phyloP scores from a whole-genome alignment of 164 flowering plant genomes.

The Paratinospora sagittata region DNA sequence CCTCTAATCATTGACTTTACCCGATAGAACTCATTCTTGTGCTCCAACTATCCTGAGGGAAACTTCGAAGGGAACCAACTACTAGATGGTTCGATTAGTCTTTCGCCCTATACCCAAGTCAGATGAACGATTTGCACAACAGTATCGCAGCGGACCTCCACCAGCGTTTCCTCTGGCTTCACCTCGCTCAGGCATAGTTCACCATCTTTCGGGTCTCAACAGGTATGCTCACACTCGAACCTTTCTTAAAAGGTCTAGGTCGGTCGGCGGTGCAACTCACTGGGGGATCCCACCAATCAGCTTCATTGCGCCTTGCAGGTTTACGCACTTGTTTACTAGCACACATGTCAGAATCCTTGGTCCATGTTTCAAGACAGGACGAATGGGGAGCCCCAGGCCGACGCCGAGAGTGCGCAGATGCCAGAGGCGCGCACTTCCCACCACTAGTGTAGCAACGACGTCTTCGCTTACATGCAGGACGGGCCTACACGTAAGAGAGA shows the following conservation, averaged over 20 bases:
- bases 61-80: slow-evolving; percentile 6
- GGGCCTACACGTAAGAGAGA: no score
- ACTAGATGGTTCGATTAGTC: slow-evolving; percentile 13
- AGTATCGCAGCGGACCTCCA: slow-evolving; percentile 26
- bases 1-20: no score
- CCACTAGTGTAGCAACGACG: slow-evolving; percentile 23
- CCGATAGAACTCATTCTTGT: no score
- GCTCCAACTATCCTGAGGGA: no score
- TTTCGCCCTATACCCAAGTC: neutral
- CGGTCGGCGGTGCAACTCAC: neutral
- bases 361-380: neutral
- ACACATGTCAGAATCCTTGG: slow-evolving; percentile 4
- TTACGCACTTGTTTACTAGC: slow-evolving; percentile 13
- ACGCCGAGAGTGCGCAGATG: neutral
- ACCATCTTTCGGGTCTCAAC: neutral
- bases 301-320: neutral
- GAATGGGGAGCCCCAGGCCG: neutral
- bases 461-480: no score
- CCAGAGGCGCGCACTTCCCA: neutral
- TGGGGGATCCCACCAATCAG: slow-evolving; percentile 4
- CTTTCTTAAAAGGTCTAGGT: neutral
- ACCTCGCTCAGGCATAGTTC: neutral
- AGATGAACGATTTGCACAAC: neutral
- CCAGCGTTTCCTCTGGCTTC: slow-evolving; percentile 4
- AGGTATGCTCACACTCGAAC: slow-evolving; percentile 1